A percentile compares a stretch with the other conserved stretches of the same genome.
These are phyloP conservation scores for Boeremia exigua DNA, from an alignment of 2,329 filamentous ascomycete species.

Conservation along the genomic window DNA sequence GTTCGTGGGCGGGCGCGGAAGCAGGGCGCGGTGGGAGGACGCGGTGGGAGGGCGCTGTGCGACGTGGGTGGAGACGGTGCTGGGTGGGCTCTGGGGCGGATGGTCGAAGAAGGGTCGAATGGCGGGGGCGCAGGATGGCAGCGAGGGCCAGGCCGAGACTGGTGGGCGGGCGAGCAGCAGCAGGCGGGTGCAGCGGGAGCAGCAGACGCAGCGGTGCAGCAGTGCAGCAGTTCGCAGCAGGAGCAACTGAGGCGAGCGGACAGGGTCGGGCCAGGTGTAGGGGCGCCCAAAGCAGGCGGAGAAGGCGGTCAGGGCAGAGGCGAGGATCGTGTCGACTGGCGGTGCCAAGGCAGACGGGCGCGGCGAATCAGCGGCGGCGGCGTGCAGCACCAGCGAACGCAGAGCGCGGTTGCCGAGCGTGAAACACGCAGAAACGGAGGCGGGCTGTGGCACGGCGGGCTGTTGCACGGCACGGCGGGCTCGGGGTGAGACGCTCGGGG, in stretches of 20 bases:
- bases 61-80: slow-evolving; percentile 17
- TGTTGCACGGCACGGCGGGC: slow-evolving; percentile 20
- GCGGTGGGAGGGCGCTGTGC: slow-evolving; percentile 24
- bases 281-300: slow-evolving; percentile 26
- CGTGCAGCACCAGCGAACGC: slow-evolving; percentile 14
- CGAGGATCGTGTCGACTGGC: slow-evolving; percentile 27
- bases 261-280: slow-evolving; percentile 24
- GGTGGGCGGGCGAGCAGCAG: slow-evolving; percentile 15
- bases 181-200: not conserved
- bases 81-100: slow-evolving; percentile 31
- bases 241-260: slow-evolving; percentile 25
- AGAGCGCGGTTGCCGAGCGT: slow-evolving; percentile 27
- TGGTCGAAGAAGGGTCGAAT: slow-evolving; percentile 35
- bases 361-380: slow-evolving; percentile 35
- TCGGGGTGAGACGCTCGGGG: slow-evolving; percentile 29
- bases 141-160: slow-evolving; percentile 9
- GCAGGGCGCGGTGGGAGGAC: slow-evolving; percentile 9
- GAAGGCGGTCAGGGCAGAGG: slow-evolving; percentile 37
- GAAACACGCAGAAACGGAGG: slow-evolving; percentile 22
- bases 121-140: slow-evolving; percentile 31
- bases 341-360: slow-evolving; percentile 30
- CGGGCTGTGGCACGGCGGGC: slow-evolving; percentile 1
- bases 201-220: slow-evolving; percentile 20
- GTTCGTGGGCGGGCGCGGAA: slow-evolving; percentile 4
- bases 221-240: slow-evolving; percentile 22